Evolutionary conservation across 2,329 filamentous ascomycete species (phyloP), one percentile per base, ranked within the genome.

Genomic region (Rhynchosporium graminicola): DNA sequence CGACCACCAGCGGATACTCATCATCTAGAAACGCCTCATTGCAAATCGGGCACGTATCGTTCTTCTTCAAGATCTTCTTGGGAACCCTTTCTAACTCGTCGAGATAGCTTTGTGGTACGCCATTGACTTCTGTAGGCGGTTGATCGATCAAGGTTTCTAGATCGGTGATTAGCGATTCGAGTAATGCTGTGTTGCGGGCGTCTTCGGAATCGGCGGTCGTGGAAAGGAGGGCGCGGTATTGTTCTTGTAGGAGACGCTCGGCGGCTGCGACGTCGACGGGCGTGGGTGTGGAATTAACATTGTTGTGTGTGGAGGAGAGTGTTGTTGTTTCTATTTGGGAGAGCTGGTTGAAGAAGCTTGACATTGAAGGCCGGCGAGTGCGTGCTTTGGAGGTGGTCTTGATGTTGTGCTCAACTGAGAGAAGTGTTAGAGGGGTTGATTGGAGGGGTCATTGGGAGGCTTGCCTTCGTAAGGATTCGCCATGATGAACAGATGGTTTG

Each of bases 351-450:
- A 87, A 82, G 72, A 87, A 88, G 65, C 81, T 83, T 58, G 84
- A 81, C 86, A 88, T 88, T 77, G 87, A 84, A 65, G 84, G 76
- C 46, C 86, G 84, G 9, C 79, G 78, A 55, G 77, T 76, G 62
- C 77, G 75, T 56, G 76, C 73, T 29, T 75, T 72, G 54, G 79
- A 67, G 4, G 36, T 59, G 62, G 80, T 74, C 69, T 82, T 79
- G 75, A 88, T 84, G 73, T 83, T 84, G 77, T 88, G 86, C 74
- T 88, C 86, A 73, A 88, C 86, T 88, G 48, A 42, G 61, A 36
- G 38, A 28, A 61, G 62, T 45, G 47, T 67, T 67, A 65, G 56
- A 48, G 54, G 54, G 45, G 43, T 48, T 57, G 29, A 56, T 57
- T 50, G 45, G 63, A 59, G 28, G 56, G 60, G 59, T 43, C 20